phyloP scores from a whole-genome alignment of 176 grass and related monocot genomes.

The Phoenix roebelenii region DNA sequence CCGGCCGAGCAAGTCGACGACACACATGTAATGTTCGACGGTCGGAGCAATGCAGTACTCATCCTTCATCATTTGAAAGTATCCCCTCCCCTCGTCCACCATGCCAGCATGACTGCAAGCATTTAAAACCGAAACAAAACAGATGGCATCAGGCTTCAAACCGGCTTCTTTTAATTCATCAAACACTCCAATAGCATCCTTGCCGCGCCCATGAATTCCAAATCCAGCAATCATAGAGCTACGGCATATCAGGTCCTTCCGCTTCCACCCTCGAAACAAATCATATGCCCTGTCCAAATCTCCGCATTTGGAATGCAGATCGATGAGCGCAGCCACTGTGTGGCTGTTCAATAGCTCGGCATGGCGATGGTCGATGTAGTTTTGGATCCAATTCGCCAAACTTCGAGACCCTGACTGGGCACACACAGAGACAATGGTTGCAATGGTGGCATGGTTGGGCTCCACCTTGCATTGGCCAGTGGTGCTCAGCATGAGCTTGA shows the following conservation, averaged over 20 bases:
- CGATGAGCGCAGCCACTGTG: slow-evolving; percentile 30
- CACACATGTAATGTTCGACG: slow-evolving; percentile 30
- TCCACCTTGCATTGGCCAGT: slow-evolving; percentile 7
- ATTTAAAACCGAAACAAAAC: slow-evolving; percentile 40
- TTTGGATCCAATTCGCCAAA: slow-evolving; percentile 29
- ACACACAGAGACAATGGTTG: slow-evolving; percentile 25
- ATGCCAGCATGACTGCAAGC: slow-evolving; percentile 38
- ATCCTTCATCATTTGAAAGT: slow-evolving; percentile 34
- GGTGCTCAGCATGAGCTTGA: slow-evolving; percentile 26
- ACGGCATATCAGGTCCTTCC: slow-evolving; percentile 32
- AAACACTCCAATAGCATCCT: slow-evolving; percentile 30
- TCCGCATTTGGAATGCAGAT: slow-evolving; percentile 39
- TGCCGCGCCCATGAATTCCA: slow-evolving; percentile 30
- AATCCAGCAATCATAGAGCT: slow-evolving; percentile 40
- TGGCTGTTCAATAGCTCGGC: slow-evolving; percentile 26
- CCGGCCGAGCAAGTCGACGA: slow-evolving; percentile 32
- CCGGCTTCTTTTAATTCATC: slow-evolving; percentile 1
- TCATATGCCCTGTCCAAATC: slow-evolving; percentile 26
- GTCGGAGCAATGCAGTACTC: slow-evolving; percentile 22
- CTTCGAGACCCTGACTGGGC: slow-evolving; percentile 18
- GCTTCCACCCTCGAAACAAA: slow-evolving; percentile 30
- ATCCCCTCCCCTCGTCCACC: slow-evolving; percentile 26
- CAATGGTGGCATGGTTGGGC: slow-evolving; percentile 31
- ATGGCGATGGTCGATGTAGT: slow-evolving; percentile 10
- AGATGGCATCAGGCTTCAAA: slow-evolving; percentile 28